A percentile compares a stretch with the other conserved stretches of the same genome.
phyloP scores from a whole-genome alignment of 208 protist species.

The Trypanosoma platydactyli region DNA sequence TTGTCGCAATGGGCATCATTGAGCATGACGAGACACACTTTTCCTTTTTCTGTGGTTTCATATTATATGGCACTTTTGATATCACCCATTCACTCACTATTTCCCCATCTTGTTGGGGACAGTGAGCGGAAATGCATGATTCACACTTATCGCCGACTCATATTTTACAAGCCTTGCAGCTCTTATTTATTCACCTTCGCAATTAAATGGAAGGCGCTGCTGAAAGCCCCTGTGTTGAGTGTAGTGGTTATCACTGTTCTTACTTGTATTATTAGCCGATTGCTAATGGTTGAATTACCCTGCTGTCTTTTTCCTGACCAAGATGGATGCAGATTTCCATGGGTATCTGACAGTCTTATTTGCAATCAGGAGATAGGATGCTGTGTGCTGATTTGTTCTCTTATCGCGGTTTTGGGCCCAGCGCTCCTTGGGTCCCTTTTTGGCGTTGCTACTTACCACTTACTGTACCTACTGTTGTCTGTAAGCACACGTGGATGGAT shows the following conservation, averaged over 20 bases:
- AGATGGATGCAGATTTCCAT: conserved; percentile 12
- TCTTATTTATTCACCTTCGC: not conserved
- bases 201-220: not conserved
- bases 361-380: conserved; percentile 2
- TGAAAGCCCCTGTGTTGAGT: not conserved
- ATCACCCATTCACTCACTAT: not conserved
- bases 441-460: conserved; percentile 7
- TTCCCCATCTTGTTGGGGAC: not conserved
- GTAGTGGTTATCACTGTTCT: conserved; percentile 14
- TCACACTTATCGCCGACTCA: not conserved
- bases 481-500: not conserved
- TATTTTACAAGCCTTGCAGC: not conserved
- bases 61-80: conserved; percentile 18
- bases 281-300: conserved; percentile 12
- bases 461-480: conserved; percentile 6
- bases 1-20: conserved; percentile 11
- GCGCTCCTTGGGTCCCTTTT: conserved; percentile 5
- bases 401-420: conserved; percentile 14
- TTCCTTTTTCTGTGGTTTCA: conserved; percentile 9
- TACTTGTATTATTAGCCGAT: conserved; percentile 2
- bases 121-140: not conserved
- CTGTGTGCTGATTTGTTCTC: not conserved
- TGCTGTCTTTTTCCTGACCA: conserved; percentile 13
- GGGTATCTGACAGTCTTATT: conserved; percentile 19
- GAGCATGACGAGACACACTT: conserved; percentile 1